Evolutionary conservation across 805 yeast genomes (phyloP).

Genomic region (Phaffomyces opuntiae): DNA sequence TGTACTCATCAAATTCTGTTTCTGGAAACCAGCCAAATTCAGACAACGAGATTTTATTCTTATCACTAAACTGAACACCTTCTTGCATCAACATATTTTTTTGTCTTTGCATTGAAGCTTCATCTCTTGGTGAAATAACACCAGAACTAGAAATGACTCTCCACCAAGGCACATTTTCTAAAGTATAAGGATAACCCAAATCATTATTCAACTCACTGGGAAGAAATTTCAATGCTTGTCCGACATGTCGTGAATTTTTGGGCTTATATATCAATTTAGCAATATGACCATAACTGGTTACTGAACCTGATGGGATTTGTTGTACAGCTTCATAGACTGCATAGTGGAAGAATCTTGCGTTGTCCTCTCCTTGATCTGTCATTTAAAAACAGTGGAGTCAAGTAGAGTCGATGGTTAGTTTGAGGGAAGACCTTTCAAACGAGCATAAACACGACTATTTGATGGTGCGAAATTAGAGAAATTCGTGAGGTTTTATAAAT

Average conservation of each 20-base stretch:
- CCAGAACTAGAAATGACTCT: slow-evolving; percentile 64
- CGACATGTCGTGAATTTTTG: slow-evolving; percentile 66
- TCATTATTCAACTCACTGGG: slow-evolving; percentile 14
- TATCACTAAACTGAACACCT: slow-evolving; percentile 32
- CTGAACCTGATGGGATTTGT: slow-evolving; percentile 54
- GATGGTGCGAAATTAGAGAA: no score
- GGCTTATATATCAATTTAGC: slow-evolving; percentile 60
- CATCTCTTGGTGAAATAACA: slow-evolving; percentile 45
- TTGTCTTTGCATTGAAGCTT: slow-evolving; percentile 39
- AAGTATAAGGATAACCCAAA: slow-evolving; percentile 16
- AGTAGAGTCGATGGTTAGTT: background rate
- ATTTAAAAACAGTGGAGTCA: background rate
- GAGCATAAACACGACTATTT: slow-evolving; percentile 5
- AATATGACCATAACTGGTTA: slow-evolving; percentile 70
- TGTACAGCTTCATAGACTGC: slow-evolving; percentile 51
- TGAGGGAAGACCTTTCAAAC: background rate
- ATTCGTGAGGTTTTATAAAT: no score
- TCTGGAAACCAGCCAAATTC: slow-evolving; percentile 68
- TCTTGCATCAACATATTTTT: slow-evolving; percentile 39
- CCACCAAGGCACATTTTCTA: slow-evolving; percentile 68
- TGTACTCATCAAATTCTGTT: slow-evolving; percentile 22
- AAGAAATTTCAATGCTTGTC: slow-evolving; percentile 56
- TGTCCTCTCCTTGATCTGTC: slow-evolving; percentile 26
- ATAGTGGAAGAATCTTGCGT: slow-evolving; percentile 48
- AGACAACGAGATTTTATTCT: slow-evolving; percentile 30